A percentile compares a stretch with the other conserved stretches of the same genome.
Conservation (phyloP, 148 eudicot species). For the Spergularia bocconei region DNA sequence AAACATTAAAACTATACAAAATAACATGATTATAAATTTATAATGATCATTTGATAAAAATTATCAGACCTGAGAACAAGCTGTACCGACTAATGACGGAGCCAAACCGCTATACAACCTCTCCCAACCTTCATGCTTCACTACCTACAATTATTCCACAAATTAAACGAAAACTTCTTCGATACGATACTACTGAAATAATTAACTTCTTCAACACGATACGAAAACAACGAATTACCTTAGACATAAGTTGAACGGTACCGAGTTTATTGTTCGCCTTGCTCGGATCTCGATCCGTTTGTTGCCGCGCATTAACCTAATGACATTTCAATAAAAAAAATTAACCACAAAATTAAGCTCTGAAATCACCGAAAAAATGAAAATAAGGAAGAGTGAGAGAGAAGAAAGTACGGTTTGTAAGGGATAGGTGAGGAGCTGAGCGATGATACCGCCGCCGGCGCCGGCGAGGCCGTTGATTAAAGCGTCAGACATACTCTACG, state of each 20-base stretch:
- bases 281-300: constrained; percentile 78
- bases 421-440: constrained; percentile 95
- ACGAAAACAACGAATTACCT: constrained; percentile 43
- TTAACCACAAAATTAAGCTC: not conserved
- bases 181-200: not conserved
- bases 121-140: constrained; percentile 85
- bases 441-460: constrained; percentile 97
- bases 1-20: not conserved
- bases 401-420: constrained; percentile 64
- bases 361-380: not conserved
- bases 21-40: not conserved
- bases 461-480: constrained; percentile 93
- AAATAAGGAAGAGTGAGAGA: not conserved
- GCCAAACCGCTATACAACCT: constrained; percentile 77
- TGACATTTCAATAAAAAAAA: not conserved
- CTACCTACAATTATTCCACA: constrained; percentile 51
- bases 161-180: not conserved
- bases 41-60: not conserved
- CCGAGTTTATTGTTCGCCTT: constrained; percentile 55
- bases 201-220: not conserved
- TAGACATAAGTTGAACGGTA: constrained; percentile 62
- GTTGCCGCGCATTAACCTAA: constrained; percentile 94
- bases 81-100: constrained; percentile 92
- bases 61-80: constrained; percentile 80
- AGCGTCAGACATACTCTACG: constrained; percentile 72